Evolutionary conservation across 805 yeast species (phyloP), one percentile per base, ranked within the genome.

Genomic region (Hanseniaspora lindneri): DNA sequence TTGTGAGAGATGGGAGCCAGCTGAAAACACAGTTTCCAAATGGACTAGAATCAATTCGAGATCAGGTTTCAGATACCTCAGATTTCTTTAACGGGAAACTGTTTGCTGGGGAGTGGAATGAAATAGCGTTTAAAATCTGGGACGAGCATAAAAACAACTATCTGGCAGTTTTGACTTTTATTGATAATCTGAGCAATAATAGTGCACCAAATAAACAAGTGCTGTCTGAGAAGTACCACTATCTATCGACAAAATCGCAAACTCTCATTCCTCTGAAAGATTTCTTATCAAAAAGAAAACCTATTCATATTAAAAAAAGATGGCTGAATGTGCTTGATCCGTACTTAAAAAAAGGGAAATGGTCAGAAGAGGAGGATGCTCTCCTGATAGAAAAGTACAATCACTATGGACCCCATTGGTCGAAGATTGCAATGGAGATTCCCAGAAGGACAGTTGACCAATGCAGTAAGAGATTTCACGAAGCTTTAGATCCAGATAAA

Each of bases 401-500:
- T 42, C 72, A 70, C 54, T 72, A 75, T 60, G 96, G 96, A 0
- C 73, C 94, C 0, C 74, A 79, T 27, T 88, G 96, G 96, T 83
- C 83, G 53, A 80, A 80, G 56, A 87, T 88, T 10, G 78, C 95
- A 0, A 65, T 71, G 44, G 79, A 75, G 47, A 82, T 88, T 11
- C 75, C 76, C 3, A 94, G 95, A 4, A 71, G 96, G 59, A 88
- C 94, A 0, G 95, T 87, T 58, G 96, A 87, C 62, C 96, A 88
- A 66, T 88, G 97, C 67, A 84, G 95, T 1, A 88, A 88, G 59
- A 68, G 96, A 56, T 88, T 84, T 60, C 77, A 80, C 14, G 96
- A 88, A 58, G 95, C 86, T 1, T 63, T 88, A 51, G 92, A 85
- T 56, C 96, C 96, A 5, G 65, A 68, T 47, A 37, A 20, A 34